Base-by-base conservation (phyloP, 2,329 filamentous ascomycete species). In the Domatiomyces catenatus region DNA sequence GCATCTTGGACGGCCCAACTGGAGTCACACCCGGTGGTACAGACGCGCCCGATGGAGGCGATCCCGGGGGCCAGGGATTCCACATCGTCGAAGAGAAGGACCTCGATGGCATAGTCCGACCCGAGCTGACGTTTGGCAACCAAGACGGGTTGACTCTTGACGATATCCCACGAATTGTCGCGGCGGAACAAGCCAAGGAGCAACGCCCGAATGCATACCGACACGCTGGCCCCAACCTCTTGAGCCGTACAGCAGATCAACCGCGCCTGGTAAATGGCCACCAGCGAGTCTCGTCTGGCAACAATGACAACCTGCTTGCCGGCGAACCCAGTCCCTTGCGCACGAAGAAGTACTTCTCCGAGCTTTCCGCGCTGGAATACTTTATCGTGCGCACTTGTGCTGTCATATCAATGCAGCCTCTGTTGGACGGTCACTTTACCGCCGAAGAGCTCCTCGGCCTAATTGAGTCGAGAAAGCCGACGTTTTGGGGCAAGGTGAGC, bases 401-500 rank as follows among this genome's bases (percentile, higher is more conserved):
- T 8, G 92, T 98, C 5, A 73, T 98, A 52, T 90, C 86, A 0
- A 94, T 98, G 81, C 87, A 94, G 58, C 88, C 92, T 5, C 75
- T 96, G 66, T 75, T 98, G 4, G 88, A 94, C 60, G 80, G 81
- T 2, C 81, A 94, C 59, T 96, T 96, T 67, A 85, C 83, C n/a
- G 76, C 96, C 52, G 92, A 96, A 58, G 92, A 98, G 63, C 74
- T 98, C 1, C 76, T 96, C 12, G 81, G 86, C 54, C 79, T 98
- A 47, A 96, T 98, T 55, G 92, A 98, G 67, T 87, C 86, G 2
- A 83, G 86, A 62, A 93, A 94, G 55, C 81, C 86, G 20, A 96
- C 86, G 0, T 94, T 98, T 68, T 98, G 92, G 92, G 92, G 90
- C 66, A 95, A 95, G 61, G 89, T 98, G 56, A 90, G 89, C 55